phyloP scores from a whole-genome alignment of 192 early-diverging fungal species.

The Dissophora ornata region DNA sequence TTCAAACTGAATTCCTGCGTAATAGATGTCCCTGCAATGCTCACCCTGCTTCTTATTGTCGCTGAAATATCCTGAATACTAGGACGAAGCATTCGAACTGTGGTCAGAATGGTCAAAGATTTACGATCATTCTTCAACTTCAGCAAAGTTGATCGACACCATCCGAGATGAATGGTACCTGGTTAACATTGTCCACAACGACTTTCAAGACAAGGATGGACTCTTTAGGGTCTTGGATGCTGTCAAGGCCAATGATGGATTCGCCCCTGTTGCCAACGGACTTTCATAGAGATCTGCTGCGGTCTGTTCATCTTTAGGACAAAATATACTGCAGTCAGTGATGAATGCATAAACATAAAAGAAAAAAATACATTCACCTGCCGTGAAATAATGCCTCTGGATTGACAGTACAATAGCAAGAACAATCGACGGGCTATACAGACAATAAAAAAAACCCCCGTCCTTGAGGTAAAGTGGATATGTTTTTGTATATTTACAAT shows the following conservation, averaged over 20 bases:
- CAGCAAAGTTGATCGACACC: slow-evolving; percentile 65
- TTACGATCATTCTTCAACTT: slow-evolving; percentile 66
- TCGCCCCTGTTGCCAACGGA: slow-evolving; percentile 1
- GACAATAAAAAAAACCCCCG: too few relatives aligned
- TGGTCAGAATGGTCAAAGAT: slow-evolving; percentile 92
- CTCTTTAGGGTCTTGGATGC: slow-evolving; percentile 80
- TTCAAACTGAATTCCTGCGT: too few relatives aligned
- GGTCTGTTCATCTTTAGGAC: too few relatives aligned
- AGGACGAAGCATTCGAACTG: slow-evolving; percentile 92
- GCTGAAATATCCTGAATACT: not conserved
- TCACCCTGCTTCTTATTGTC: not conserved
- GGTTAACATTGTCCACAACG: slow-evolving; percentile 96
- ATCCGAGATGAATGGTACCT: slow-evolving; percentile 86
- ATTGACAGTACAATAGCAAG: too few relatives aligned
- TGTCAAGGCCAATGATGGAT: slow-evolving; percentile 6
- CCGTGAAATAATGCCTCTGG: too few relatives aligned
- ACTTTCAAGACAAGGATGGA: slow-evolving; percentile 78
- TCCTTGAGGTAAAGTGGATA: too few relatives aligned
- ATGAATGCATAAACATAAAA: too few relatives aligned
- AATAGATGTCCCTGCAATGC: too few relatives aligned
- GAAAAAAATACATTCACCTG: too few relatives aligned
- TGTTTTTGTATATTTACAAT: too few relatives aligned
- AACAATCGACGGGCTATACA: too few relatives aligned
- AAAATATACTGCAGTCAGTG: too few relatives aligned
- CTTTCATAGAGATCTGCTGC: not conserved